Evolutionary conservation across 257 asterid genomes (phyloP).

Genomic region (Ehretia macrophylla): DNA sequence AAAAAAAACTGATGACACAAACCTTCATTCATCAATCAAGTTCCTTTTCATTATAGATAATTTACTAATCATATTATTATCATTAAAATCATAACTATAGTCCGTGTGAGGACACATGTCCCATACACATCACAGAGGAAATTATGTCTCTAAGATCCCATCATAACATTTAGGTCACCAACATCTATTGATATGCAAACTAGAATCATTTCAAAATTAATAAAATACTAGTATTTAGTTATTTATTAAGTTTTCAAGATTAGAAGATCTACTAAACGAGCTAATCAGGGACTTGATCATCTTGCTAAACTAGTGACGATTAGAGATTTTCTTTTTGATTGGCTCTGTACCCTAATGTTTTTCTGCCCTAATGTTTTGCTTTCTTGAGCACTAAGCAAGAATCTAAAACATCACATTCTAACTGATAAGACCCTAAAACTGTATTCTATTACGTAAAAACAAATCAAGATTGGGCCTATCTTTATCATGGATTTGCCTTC

Average conservation of each 20-base stretch:
- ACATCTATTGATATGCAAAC: not conserved
- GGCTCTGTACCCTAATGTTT: too few species aligned
- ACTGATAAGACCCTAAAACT: conserved; percentile 2
- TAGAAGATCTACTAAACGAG: too few species aligned
- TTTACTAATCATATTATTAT: not conserved
- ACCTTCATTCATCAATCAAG: too few species aligned
- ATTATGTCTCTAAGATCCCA: conserved; percentile 46
- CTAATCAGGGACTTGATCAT: too few species aligned
- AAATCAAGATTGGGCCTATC: not conserved
- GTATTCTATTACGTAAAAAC: not conserved
- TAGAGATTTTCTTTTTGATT: too few species aligned
- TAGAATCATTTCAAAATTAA: too few species aligned
- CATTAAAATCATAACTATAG: conserved; percentile 2
- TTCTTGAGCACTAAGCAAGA: conserved; percentile 9
- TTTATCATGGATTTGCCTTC: conserved; percentile 2
- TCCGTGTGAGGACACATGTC: too few species aligned
- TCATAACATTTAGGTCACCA: conserved; percentile 23
- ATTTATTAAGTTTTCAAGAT: conserved; percentile 16
- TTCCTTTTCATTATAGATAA: too few species aligned
- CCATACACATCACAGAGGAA: too few species aligned
- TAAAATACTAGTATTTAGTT: not conserved
- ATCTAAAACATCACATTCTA: conserved; percentile 23
- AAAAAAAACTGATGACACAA: too few species aligned
- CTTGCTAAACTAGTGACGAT: too few species aligned
- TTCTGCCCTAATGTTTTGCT: too few species aligned